A percentile compares a stretch with the other conserved stretches of the same genome.
Evolutionary conservation across 2,329 filamentous ascomycete species (phyloP).

Genomic region (Cryphonectria naterciae): DNA sequence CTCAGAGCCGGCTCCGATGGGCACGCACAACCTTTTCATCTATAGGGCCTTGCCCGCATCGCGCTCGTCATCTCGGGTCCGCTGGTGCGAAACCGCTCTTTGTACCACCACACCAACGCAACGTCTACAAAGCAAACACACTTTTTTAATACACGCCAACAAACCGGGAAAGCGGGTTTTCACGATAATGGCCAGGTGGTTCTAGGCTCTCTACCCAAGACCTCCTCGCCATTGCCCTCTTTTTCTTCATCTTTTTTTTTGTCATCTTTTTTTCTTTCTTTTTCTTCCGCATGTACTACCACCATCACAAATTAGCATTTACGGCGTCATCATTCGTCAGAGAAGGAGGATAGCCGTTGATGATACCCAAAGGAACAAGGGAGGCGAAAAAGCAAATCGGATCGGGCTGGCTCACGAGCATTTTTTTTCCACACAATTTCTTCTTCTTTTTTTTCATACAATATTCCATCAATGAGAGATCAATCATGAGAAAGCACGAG

Average conservation of each 20-base stretch:
- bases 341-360: conserved; percentile 29
- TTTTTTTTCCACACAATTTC: neutral
- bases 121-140: conserved; percentile 23
- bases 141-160: conserved; percentile 23
- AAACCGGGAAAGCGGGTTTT: conserved; percentile 9
- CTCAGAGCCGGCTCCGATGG: conserved; percentile 28
- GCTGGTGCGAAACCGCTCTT: conserved; percentile 12
- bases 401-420: conserved; percentile 7
- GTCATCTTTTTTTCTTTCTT: conserved; percentile 14
- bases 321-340: conserved; percentile 25
- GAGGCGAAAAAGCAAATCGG: conserved; percentile 16
- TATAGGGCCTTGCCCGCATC: conserved; percentile 27
- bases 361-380: conserved; percentile 29
- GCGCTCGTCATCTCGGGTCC: neutral
- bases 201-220: neutral
- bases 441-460: neutral
- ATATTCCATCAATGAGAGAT: conserved; percentile 4
- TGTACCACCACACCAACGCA: conserved; percentile 26
- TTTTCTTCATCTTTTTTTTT: conserved; percentile 16
- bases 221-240: neutral
- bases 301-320: conserved; percentile 23
- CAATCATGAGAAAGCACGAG: conserved; percentile 24
- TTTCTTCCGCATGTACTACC: conserved; percentile 19
- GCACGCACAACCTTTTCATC: conserved; percentile 25
- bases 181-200: conserved; percentile 14